Base-by-base conservation (phyloP, 192 early-diverging fungal genomes). In the Backusella parvicylindrica region DNA sequence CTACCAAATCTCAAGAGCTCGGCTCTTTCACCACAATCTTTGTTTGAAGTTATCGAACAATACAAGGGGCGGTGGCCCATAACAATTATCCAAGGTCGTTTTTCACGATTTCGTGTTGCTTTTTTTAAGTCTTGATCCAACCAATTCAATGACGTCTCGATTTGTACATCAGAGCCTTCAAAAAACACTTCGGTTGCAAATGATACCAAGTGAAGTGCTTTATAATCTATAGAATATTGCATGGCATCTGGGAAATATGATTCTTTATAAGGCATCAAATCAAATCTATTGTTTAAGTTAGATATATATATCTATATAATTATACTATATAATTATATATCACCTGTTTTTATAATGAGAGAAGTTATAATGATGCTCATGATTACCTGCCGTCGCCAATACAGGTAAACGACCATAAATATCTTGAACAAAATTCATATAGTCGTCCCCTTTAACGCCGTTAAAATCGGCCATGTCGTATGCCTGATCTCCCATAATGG, bases 381-480 rank as follows among this genome's bases (percentile, higher is more conserved):
- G 76, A n/a, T 78, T 78, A 23, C 76, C 76, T 0, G 71, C 76
- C 1, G 56, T 64, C 50, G 71, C 71, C 64, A 78, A 49, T 26
- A 78, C 60, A 16, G 76, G 76, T 31, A 78, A 35, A 40, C 68
- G 72, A 12, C 71, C 76, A 40, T 72, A 78, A 9, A 78, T 6
- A 18, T 43, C 28, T 35, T 78, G 71, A 26, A 43, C 71, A 21
- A 73, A 68, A 28, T 72, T 72, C 76, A 78, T 78, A 38, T 73
- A 78, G 12, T 78, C 64, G 41, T 78, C 76, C n/a, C 71, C 76
- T 23, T 73, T 78, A 7, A 33, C 56, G 3, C 76, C 76, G 8
- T 78, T 38, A 64, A 73, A 72, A 50, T 78, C 76, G 18, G 64
- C 76, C 71, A 78, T 73, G 53, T 78, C 65, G 3, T 78, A 78